phyloP scores from a whole-genome alignment of 75 land plant genomes.

The Pinus tabuliformis region DNA sequence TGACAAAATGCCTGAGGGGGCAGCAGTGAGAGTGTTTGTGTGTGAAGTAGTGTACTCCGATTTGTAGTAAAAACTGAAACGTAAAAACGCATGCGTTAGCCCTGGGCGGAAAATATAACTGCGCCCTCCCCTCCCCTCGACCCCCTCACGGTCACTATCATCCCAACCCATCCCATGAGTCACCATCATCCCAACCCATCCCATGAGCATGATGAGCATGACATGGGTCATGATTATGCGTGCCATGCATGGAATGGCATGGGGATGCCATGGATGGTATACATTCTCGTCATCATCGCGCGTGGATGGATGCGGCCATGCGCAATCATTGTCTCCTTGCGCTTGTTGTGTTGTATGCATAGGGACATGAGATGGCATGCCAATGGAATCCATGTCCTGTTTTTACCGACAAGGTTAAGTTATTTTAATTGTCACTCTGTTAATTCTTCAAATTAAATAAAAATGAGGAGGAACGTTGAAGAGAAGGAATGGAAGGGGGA shows the following conservation, averaged over 20 bases:
- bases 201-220: not conserved
- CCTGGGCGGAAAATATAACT: not conserved
- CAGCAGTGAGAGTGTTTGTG: not conserved
- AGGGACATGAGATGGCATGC: too few relatives aligned
- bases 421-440: too few relatives aligned
- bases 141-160: not conserved
- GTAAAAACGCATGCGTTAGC: constrained; percentile 8
- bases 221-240: not conserved
- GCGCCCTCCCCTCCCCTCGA: not conserved
- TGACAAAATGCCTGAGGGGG: not conserved
- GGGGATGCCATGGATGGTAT: not conserved
- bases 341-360: too few relatives aligned
- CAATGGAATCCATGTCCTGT: too few relatives aligned
- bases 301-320: constrained; percentile 14
- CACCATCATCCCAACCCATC: not conserved
- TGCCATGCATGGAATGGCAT: not conserved
- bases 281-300: constrained; percentile 3
- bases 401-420: too few relatives aligned
- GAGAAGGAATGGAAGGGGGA: too few relatives aligned
- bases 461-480: too few relatives aligned
- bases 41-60: not conserved
- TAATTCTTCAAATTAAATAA: too few relatives aligned
- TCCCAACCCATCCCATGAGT: not conserved
- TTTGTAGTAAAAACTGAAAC: not conserved
- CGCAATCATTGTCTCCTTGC: constrained; percentile 8